Evolutionary conservation across 1,284 basidiomycete genomes (phyloP).

Genomic region (Inonotus obliquus): DNA sequence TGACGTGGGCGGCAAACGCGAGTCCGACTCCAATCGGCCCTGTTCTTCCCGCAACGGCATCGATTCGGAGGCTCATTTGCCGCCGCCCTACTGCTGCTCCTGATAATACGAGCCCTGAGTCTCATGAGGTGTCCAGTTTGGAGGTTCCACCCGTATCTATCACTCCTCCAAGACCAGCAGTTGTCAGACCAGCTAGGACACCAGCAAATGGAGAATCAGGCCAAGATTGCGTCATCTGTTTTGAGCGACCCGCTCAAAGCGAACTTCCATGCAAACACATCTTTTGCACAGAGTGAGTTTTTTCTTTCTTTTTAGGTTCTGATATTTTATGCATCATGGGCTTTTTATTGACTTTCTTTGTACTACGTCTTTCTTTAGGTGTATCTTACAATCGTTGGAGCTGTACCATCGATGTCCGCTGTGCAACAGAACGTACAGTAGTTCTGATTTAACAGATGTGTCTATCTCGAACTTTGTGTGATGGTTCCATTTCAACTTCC

Average conservation of each 20-base stretch:
- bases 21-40: neutral
- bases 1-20: neutral
- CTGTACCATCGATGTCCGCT: constrained; percentile 6
- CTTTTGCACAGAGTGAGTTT: constrained; percentile 9
- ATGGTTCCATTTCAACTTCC: neutral
- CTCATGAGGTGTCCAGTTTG: too few species aligned
- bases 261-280: constrained; percentile 6
- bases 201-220: too few species aligned
- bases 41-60: neutral
- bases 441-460: neutral
- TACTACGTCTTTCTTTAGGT: constrained; percentile 6
- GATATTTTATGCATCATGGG: too few species aligned
- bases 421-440: constrained; percentile 2
- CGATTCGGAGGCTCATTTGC: too few species aligned
- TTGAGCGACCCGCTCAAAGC: neutral
- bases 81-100: too few species aligned
- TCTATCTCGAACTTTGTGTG: constrained; percentile 10
- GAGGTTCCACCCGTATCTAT: too few species aligned
- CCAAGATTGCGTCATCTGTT: constrained; percentile 8
- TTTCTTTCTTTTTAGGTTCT: neutral
- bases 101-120: too few species aligned
- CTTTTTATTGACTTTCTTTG: too few species aligned
- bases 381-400: neutral
- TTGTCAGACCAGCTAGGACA: too few species aligned
- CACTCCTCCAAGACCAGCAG: too few species aligned